Conservation (phyloP, 352 stramenopile species). For the Pythium apleroticum region DNA sequence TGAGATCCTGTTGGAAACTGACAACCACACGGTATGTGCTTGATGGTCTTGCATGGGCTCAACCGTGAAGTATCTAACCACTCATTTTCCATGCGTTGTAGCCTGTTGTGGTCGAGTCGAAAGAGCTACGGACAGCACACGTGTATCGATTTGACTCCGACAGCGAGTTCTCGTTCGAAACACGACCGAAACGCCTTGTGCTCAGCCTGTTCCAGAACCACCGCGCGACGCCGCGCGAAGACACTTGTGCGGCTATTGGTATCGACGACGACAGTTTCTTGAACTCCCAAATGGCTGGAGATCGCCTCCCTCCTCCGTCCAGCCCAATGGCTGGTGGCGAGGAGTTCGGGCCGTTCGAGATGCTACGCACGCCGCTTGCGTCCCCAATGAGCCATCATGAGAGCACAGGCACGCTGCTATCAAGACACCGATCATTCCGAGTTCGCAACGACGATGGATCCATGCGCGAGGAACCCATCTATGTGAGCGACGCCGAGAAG, state of each 20-base stretch:
- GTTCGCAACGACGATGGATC: constrained; percentile 46
- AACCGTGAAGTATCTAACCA: background rate
- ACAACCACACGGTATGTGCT: constrained; percentile 52
- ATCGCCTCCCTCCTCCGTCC: constrained; percentile 30
- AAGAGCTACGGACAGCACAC: constrained; percentile 73
- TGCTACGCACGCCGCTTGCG: constrained; percentile 53
- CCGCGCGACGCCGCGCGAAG: constrained; percentile 26
- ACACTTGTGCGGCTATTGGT: constrained; percentile 43
- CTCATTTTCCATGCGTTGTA: background rate
- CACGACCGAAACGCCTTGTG: constrained; percentile 63
- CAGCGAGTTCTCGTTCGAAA: constrained; percentile 63
- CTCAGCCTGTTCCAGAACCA: constrained; percentile 73
- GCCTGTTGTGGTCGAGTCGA: constrained; percentile 45
- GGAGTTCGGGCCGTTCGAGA: constrained; percentile 60
- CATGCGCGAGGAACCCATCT: constrained; percentile 39
- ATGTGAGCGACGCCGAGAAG: constrained; percentile 60
- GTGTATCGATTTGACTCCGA: constrained; percentile 86
- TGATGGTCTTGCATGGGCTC: background rate
- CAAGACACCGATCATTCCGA: constrained; percentile 46
- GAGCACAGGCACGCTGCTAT: constrained; percentile 31
- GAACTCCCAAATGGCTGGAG: constrained; percentile 27
- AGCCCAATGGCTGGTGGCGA: constrained; percentile 58
- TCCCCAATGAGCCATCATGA: constrained; percentile 38
- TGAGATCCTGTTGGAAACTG: constrained; percentile 61
- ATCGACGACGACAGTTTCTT: constrained; percentile 63